Evolutionary conservation across 1,284 basidiomycete genomes (phyloP).

Genomic region (Austroboletus niveus): DNA sequence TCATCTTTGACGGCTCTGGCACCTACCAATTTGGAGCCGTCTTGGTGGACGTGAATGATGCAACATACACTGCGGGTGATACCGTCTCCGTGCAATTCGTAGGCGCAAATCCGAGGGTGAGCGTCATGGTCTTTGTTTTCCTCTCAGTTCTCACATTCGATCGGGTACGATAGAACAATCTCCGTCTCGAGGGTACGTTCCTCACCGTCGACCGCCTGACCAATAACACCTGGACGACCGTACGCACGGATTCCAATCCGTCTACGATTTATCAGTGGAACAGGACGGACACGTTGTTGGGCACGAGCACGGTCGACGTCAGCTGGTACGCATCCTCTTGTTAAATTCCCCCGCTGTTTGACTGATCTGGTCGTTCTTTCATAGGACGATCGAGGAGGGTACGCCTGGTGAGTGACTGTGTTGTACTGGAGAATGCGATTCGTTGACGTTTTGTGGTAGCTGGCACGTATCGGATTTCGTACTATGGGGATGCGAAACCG

Average conservation of each 20-base stretch:
- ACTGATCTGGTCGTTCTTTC: neutral
- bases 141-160: neutral
- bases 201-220: constrained; percentile 61
- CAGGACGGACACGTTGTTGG: constrained; percentile 55
- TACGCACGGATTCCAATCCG: constrained; percentile 77
- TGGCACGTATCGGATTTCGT: neutral
- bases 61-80: constrained; percentile 52
- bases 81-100: constrained; percentile 67
- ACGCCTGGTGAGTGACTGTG: constrained; percentile 36
- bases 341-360: neutral
- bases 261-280: constrained; percentile 74
- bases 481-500: constrained; percentile 63
- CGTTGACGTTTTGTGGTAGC: too few species aligned
- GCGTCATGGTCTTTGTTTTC: constrained; percentile 16
- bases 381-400: constrained; percentile 62
- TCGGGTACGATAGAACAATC: constrained; percentile 58
- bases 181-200: constrained; percentile 73
- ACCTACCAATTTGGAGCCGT: constrained; percentile 67
- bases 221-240: constrained; percentile 52
- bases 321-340: constrained; percentile 48
- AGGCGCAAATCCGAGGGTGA: constrained; percentile 75
- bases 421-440: too few species aligned
- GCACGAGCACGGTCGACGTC: constrained; percentile 62
- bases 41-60: constrained; percentile 54
- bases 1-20: constrained; percentile 59